Conservation (phyloP, 352 stramenopile genomes). For the Pythium diclinum region DNA sequence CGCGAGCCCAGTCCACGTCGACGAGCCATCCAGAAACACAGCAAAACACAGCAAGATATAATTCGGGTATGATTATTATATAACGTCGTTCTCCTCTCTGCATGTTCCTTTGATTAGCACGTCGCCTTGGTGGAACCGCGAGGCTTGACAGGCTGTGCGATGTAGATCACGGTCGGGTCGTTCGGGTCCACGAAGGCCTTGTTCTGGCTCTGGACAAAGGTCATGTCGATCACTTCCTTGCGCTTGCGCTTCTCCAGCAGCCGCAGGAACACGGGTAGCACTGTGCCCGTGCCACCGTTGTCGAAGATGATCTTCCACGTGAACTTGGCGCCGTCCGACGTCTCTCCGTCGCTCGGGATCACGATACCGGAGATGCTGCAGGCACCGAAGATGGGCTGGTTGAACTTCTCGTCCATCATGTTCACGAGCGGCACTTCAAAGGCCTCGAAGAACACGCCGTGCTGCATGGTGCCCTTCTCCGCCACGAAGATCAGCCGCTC, state of each 20-base stretch:
- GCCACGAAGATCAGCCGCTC: conserved; percentile 84
- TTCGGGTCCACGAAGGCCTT: conserved; percentile 86
- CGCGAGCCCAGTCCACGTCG: background rate
- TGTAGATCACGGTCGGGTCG: conserved; percentile 84
- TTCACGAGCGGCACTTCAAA: conserved; percentile 75
- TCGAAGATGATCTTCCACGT: conserved; percentile 84
- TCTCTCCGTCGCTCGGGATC: conserved; percentile 31
- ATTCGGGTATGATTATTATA: conserved; percentile 32
- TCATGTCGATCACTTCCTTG: conserved; percentile 67
- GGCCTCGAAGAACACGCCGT: conserved; percentile 65
- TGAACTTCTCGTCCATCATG: conserved; percentile 89
- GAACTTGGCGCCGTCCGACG: conserved; percentile 33
- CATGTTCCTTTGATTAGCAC: background rate
- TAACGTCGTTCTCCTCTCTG: conserved; percentile 23
- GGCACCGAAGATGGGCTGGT: conserved; percentile 87
- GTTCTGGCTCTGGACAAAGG: conserved; percentile 76
- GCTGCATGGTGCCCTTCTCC: conserved; percentile 62
- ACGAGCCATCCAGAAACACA: background rate
- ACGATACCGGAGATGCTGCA: conserved; percentile 84
- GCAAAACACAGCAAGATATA: conserved; percentile 18
- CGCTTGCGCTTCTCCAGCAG: conserved; percentile 80
- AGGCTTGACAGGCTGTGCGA: conserved; percentile 59
- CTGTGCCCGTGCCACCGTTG: conserved; percentile 77
- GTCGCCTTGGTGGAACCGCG: conserved; percentile 15
- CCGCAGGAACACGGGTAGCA: conserved; percentile 80